Percentiles rank a stretch among this genome's conserved stretches.
phyloP scores from a whole-genome alignment of 306 rosid genomes.

The Sphenostylis stenocarpa region DNA sequence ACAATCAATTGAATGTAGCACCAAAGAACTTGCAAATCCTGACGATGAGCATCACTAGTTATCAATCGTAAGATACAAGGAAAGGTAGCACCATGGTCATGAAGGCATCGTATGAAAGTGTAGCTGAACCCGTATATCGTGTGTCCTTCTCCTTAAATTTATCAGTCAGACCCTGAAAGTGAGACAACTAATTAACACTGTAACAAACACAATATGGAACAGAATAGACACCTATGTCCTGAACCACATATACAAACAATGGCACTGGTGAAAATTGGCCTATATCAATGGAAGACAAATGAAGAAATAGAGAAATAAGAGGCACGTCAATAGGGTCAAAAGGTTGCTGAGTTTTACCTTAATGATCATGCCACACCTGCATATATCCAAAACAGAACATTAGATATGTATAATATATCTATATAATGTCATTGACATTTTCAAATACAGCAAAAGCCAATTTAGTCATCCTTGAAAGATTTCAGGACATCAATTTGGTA shows the following conservation, averaged over 20 bases:
- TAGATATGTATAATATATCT: conserved; percentile 30
- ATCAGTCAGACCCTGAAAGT: conserved; percentile 87
- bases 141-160: conserved; percentile 84
- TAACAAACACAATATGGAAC: background rate
- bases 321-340: conserved; percentile 7
- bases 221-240: background rate
- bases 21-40: conserved; percentile 21
- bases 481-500: conserved; percentile 11
- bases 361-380: conserved; percentile 89
- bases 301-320: conserved; percentile 11
- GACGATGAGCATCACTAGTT: background rate
- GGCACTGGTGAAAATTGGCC: background rate
- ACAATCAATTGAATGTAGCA: conserved; percentile 40
- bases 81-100: conserved; percentile 86
- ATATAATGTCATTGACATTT: conserved; percentile 8
- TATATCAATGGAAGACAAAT: conserved; percentile 2
- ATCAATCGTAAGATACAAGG: conserved; percentile 73
- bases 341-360: conserved; percentile 58
- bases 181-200: conserved; percentile 6
- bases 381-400: conserved; percentile 35
- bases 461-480: background rate
- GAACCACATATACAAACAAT: conserved; percentile 17
- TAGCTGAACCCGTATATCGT: conserved; percentile 65
- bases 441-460: conserved; percentile 19
- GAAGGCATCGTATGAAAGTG: conserved; percentile 59